phyloP scores from a whole-genome alignment of 495 filamentous ascomycete species.

The Peziza echinospora region DNA sequence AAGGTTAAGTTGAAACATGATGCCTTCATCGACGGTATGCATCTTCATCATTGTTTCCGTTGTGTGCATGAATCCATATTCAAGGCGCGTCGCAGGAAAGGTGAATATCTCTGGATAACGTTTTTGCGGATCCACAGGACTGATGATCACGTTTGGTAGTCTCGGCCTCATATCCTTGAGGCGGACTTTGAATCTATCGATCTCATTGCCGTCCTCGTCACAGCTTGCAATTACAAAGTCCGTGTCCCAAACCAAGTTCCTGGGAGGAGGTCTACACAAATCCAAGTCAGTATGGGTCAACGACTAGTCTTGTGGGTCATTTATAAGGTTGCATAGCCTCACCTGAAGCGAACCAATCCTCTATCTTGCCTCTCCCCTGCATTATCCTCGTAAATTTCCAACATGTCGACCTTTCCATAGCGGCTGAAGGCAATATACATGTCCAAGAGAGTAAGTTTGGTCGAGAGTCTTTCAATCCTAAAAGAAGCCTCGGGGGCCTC shows the following conservation, averaged over 20 bases:
- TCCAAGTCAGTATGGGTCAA: no score
- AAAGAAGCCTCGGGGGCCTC: no score
- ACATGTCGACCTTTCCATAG: constrained; percentile 16
- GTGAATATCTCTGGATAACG: constrained; percentile 14
- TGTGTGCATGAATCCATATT: constrained; percentile 33
- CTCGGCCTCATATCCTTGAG: no score
- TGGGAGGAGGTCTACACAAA: no score
- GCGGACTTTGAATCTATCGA: no score
- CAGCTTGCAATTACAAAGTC: no score
- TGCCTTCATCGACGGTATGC: constrained; percentile 15
- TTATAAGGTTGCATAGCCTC: no score
- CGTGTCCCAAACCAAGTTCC: no score
- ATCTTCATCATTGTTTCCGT: constrained; percentile 29
- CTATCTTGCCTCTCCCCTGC: constrained; percentile 12
- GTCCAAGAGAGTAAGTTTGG: constrained; percentile 2
- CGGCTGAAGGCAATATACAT: constrained; percentile 14
- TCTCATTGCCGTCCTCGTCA: no score
- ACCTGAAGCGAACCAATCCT: constrained; percentile 20
- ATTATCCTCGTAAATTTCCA: constrained; percentile 17
- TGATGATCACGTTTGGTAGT: no score
- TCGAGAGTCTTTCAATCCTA: background rate
- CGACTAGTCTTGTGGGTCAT: no score
- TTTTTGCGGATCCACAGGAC: constrained; percentile 5
- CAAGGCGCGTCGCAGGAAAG: constrained; percentile 20
- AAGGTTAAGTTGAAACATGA: constrained; percentile 20